Conservation (phyloP, 495 filamentous ascomycete species). For the Astrothelium subdiscretum region DNA sequence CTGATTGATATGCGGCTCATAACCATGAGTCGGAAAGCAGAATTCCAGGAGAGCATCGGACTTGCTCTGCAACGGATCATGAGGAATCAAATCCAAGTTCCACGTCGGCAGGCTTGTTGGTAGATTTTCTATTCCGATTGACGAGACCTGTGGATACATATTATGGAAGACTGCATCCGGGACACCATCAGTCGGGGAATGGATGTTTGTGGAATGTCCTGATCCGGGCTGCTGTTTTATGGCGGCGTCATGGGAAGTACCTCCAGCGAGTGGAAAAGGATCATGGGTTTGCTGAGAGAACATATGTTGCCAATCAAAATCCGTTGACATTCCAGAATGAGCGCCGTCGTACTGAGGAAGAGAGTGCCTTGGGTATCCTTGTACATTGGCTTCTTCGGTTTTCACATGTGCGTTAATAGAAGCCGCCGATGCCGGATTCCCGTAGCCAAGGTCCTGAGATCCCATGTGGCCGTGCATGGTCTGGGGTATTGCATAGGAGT, state of each 20-base stretch:
- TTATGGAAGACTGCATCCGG: slow-evolving; percentile 5
- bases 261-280: not conserved
- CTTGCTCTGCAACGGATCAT: slow-evolving; percentile 27
- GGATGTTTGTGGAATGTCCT: not conserved
- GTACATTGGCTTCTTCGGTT: slow-evolving; percentile 3
- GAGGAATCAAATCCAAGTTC: slow-evolving; percentile 14
- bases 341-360: not conserved
- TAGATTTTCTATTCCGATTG: slow-evolving; percentile 13
- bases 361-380: not conserved
- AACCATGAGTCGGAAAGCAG: slow-evolving; percentile 39
- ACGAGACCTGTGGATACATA: slow-evolving; percentile 21
- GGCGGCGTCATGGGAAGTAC: not conserved
- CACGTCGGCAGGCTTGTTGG: slow-evolving; percentile 20
- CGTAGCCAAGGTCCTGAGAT: not conserved
- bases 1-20: slow-evolving; percentile 21
- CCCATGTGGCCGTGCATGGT: not conserved
- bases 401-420: slow-evolving; percentile 11
- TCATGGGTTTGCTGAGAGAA: not conserved
- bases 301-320: not conserved
- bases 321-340: not conserved
- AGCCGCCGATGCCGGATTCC: not conserved
- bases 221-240: not conserved
- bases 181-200: not conserved
- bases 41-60: slow-evolving; percentile 30
- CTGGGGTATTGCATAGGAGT: not conserved